Percentiles rank a stretch among this genome's conserved stretches.
Evolutionary conservation across 305 asterid genomes (phyloP).

Genomic region (Ilex paraguariensis): DNA sequence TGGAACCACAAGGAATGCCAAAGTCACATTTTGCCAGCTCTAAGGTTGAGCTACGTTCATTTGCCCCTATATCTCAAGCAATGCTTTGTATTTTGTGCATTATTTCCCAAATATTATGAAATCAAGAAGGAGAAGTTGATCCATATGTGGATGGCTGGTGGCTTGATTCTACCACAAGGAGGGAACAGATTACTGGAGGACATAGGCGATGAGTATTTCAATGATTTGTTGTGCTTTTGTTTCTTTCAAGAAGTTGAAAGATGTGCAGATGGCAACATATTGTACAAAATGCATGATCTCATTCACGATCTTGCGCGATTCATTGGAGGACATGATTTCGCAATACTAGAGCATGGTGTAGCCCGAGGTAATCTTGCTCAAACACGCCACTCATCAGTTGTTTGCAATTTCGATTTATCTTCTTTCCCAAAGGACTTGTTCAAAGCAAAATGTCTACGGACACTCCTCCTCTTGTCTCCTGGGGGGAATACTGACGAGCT

Average conservation of each 20-base stretch:
- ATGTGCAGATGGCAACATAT: slow-evolving; percentile 5
- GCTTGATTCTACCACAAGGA: slow-evolving; percentile 16
- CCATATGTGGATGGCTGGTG: slow-evolving; percentile 36
- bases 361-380: slow-evolving; percentile 5
- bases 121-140: slow-evolving; percentile 28
- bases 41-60: slow-evolving; percentile 27
- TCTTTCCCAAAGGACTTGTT: slow-evolving; percentile 14
- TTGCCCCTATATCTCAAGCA: slow-evolving; percentile 26
- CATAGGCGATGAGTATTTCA: slow-evolving; percentile 25
- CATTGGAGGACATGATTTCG: slow-evolving; percentile 16
- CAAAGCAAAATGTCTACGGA: slow-evolving; percentile 25
- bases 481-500: slow-evolving; percentile 16
- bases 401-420: slow-evolving; percentile 4
- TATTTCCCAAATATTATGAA: slow-evolving; percentile 23
- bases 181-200: slow-evolving; percentile 19
- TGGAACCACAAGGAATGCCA: slow-evolving; percentile 17
- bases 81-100: slow-evolving; percentile 32
- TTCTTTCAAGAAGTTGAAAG: slow-evolving; percentile 21
- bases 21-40: slow-evolving; percentile 14
- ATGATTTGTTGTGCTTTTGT: slow-evolving; percentile 22
- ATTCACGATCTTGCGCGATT: slow-evolving; percentile 23
- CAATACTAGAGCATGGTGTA: slow-evolving; percentile 6
- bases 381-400: slow-evolving; percentile 22
- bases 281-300: slow-evolving; percentile 25
- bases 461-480: slow-evolving; percentile 20